Percentiles rank a stretch among this genome's conserved stretches.
Evolutionary conservation across 164 flowering plant genomes (phyloP).

Genomic region (grape (Vitis vinifera)): ASM3070453v1 NC_081808.1:12400001-12400500

Average conservation of each 20-base stretch:
- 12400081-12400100: too few relatives aligned
- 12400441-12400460: constrained; percentile 95
- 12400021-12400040: constrained; percentile 28
- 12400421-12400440: constrained; percentile 54
- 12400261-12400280: too few relatives aligned
- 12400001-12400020: constrained; percentile 37
- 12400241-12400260: too few relatives aligned
- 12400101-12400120: too few relatives aligned
- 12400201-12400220: constrained; percentile 96
- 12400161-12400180: too few relatives aligned
- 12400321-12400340: constrained; percentile 89
- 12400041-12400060: constrained; percentile 8
- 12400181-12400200: constrained; percentile 31
- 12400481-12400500: constrained; percentile 29
- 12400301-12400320: constrained; percentile 94
- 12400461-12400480: constrained; percentile 85
- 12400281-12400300: too few relatives aligned
- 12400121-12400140: too few relatives aligned
- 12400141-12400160: too few relatives aligned
- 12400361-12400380: constrained; percentile 96
- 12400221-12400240: constrained; percentile 79
- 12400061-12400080: too few relatives aligned
- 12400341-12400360: constrained; percentile 77
- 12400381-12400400: constrained; percentile 96
- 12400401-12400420: constrained; percentile 73